These are phyloP conservation scores for Penicillium egyptiacum DNA, from an alignment of 495 filamentous ascomycete species.

Conservation along the genomic window DNA sequence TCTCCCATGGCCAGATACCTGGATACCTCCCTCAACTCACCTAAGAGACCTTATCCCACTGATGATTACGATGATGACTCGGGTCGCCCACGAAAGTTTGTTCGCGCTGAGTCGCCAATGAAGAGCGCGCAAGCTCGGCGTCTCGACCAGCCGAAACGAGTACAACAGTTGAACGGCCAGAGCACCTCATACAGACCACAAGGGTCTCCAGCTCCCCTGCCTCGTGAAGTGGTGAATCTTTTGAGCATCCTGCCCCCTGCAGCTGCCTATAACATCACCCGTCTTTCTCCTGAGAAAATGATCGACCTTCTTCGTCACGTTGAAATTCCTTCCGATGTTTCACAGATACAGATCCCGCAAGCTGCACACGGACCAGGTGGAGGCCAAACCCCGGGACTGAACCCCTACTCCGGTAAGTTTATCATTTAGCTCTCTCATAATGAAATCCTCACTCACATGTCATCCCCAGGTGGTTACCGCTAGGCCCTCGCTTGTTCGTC, in stretches of 20 bases:
- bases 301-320: conserved; percentile 70
- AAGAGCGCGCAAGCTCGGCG: conserved; percentile 81
- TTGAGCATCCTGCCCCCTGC: conserved; percentile 79
- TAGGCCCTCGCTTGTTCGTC: conserved; percentile 8
- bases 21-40: conserved; percentile 60
- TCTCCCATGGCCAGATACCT: conserved; percentile 54
- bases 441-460: conserved; percentile 1
- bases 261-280: conserved; percentile 63
- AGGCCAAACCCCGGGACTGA: conserved; percentile 26
- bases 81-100: conserved; percentile 73
- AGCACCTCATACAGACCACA: conserved; percentile 43
- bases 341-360: conserved; percentile 46
- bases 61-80: conserved; percentile 73
- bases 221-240: conserved; percentile 78
- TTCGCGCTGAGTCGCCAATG: conserved; percentile 80
- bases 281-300: conserved; percentile 69
- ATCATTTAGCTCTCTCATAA: background rate
- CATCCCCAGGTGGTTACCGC: conserved; percentile 35
- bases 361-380: conserved; percentile 33
- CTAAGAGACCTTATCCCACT: conserved; percentile 67
- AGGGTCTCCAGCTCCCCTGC: conserved; percentile 55
- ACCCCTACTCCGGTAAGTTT: conserved; percentile 39
- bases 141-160: conserved; percentile 72
- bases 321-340: conserved; percentile 58
- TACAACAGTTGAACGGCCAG: conserved; percentile 37